phyloP scores from a whole-genome alignment of 2,329 filamentous ascomycete genomes.

The Neophaeococcomyces mojaviensis region DNA sequence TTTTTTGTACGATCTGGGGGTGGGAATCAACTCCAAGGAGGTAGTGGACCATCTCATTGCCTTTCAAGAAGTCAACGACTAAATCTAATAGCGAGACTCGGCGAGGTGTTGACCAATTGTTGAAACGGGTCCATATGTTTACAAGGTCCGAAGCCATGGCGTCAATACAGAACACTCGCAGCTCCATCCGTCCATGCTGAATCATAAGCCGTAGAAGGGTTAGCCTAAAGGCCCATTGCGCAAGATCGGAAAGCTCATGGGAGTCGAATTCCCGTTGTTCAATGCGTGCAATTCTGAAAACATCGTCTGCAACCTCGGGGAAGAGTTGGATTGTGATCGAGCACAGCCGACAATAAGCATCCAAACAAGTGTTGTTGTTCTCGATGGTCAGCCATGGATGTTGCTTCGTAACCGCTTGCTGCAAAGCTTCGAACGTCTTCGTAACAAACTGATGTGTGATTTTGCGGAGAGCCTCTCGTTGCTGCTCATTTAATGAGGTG shows the following conservation, averaged over 20 bases:
- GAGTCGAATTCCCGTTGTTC: conserved; percentile 16
- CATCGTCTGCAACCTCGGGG: conserved; percentile 28
- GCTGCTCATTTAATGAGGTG: background rate
- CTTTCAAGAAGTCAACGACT: conserved; percentile 51
- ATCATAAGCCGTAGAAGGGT: conserved; percentile 63
- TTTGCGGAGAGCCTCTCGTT: background rate
- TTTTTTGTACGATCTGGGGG: conserved; percentile 75
- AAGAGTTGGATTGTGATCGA: conserved; percentile 26
- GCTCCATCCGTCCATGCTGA: conserved; percentile 79
- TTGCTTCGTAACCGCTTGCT: conserved; percentile 35
- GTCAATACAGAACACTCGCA: conserved; percentile 72
- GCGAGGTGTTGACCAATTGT: conserved; percentile 37
- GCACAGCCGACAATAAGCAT: conserved; percentile 28
- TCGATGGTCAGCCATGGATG: conserved; percentile 36
- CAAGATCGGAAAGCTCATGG: conserved; percentile 28
- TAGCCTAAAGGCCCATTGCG: conserved; percentile 59
- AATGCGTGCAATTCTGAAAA: conserved; percentile 26
- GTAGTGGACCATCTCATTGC: conserved; percentile 71
- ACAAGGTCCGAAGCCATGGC: conserved; percentile 66
- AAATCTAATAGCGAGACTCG: conserved; percentile 60
- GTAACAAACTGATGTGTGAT: conserved; percentile 8
- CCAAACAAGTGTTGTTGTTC: conserved; percentile 32
- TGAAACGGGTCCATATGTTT: conserved; percentile 35
- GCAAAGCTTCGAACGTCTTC: conserved; percentile 30
- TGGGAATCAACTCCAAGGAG: conserved; percentile 87